A percentile compares a stretch with the other conserved stretches of the same genome.
Conservation (phyloP, 2,329 filamentous ascomycete genomes). For the Penicillium paneum region DNA sequence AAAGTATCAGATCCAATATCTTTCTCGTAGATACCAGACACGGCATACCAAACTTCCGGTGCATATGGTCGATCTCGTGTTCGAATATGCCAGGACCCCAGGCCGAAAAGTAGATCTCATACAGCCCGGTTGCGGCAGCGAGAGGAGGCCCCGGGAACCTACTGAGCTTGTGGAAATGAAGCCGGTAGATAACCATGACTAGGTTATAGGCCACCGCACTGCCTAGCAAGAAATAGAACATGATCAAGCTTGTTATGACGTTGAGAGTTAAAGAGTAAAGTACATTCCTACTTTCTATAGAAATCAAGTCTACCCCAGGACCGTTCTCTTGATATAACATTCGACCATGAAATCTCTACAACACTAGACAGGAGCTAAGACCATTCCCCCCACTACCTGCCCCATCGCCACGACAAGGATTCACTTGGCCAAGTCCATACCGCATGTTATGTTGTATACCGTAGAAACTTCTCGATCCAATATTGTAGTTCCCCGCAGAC, state of each 20-base stretch:
- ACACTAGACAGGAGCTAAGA: not conserved
- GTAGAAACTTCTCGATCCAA: not conserved
- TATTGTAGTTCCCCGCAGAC: not conserved
- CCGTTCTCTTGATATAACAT: not conserved
- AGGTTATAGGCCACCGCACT: conserved; percentile 21
- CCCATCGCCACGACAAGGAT: not conserved
- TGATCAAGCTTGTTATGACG: not conserved
- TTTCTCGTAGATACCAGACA: not conserved
- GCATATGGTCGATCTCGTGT: conserved; percentile 20
- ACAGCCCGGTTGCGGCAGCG: conserved; percentile 21
- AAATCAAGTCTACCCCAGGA: not conserved
- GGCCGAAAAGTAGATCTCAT: conserved; percentile 21
- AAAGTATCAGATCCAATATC: not conserved
- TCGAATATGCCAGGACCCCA: conserved; percentile 17
- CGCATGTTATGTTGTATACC: conserved; percentile 2
- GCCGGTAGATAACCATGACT: conserved; percentile 20
- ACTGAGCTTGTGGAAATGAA: conserved; percentile 22
- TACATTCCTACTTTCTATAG: not conserved
- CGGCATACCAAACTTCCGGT: conserved; percentile 18
- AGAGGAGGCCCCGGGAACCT: conserved; percentile 21
- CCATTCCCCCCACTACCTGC: not conserved
- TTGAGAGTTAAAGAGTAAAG: not conserved
- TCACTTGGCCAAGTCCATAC: conserved; percentile 3
- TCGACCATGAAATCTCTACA: not conserved
- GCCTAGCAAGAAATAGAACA: conserved; percentile 23